Conservation (phyloP, 2,329 filamentous ascomycete genomes). For the Ophiocordyceps camponoti-rufipedis region DNA sequence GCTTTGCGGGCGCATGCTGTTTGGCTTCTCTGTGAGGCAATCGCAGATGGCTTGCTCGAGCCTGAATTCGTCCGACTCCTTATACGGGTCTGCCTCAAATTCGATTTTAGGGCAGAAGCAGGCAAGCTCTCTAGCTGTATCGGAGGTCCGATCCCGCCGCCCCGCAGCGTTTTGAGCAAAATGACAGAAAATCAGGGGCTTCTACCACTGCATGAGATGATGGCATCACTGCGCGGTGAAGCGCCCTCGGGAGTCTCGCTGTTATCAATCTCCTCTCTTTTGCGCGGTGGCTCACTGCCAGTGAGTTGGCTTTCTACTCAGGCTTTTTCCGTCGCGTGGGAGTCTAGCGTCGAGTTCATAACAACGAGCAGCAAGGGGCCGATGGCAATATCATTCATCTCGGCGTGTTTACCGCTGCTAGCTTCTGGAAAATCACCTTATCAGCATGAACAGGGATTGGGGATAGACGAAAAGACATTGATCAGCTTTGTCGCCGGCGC, state of each 20-base stretch:
- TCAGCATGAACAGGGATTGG: background rate
- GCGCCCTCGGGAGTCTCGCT: conserved; percentile 5
- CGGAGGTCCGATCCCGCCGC: conserved; percentile 4
- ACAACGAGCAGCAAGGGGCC: conserved; percentile 6
- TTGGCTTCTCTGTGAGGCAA: conserved; percentile 10
- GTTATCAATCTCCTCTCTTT: conserved; percentile 7
- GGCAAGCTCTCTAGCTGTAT: conserved; percentile 7
- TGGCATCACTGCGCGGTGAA: conserved; percentile 3
- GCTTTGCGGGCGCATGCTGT: conserved; percentile 15
- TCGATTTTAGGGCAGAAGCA: conserved; percentile 11
- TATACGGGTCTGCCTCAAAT: conserved; percentile 11
- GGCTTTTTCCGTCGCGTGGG: conserved; percentile 10
- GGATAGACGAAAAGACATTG: conserved; percentile 9
- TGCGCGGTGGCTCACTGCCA: conserved; percentile 6
- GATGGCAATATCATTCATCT: conserved; percentile 8
- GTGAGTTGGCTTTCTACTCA: conserved; percentile 8
- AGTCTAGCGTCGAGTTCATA: conserved; percentile 8
- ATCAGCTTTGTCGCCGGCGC: conserved; percentile 13
- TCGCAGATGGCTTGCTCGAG: conserved; percentile 13
- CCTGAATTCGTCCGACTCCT: conserved; percentile 10
- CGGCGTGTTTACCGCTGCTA: conserved; percentile 8
- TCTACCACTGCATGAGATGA: conserved; percentile 7
- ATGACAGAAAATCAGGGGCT: conserved; percentile 5
- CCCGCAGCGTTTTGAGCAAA: conserved; percentile 4
- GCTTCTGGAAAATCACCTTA: conserved; percentile 3